These are phyloP conservation scores for Termitomyces sp. DNA, from an alignment of 768 basidiomycete genomes.

Conservation along the genomic window DNA sequence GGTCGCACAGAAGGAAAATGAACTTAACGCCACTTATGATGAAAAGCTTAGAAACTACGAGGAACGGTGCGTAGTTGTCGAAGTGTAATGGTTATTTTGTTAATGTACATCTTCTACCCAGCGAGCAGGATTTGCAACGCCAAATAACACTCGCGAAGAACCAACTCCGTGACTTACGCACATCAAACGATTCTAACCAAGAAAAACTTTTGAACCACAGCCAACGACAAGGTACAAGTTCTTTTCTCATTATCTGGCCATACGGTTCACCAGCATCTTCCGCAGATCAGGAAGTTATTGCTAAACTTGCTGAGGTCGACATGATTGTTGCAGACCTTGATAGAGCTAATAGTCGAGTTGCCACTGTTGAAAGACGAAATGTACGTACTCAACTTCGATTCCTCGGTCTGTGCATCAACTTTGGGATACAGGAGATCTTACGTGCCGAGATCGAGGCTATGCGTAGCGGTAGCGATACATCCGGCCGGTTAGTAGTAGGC, in stretches of 20 bases:
- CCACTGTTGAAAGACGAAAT: conserved; percentile 90
- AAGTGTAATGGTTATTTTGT: background rate
- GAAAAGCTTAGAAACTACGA: conserved; percentile 95
- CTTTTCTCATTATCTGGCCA: background rate
- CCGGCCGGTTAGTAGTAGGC: conserved; percentile 56
- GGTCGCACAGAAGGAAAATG: conserved; percentile 91
- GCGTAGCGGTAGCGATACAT: conserved; percentile 70
- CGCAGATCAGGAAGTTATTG: conserved; percentile 85
- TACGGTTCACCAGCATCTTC: background rate
- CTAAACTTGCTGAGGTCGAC: conserved; percentile 90
- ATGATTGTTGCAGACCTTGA: conserved; percentile 94
- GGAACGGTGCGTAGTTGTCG: conserved; percentile 62
- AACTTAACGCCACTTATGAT: conserved; percentile 94
- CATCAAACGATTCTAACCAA: conserved; percentile 89
- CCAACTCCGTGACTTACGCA: conserved; percentile 86
- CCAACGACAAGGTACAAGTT: conserved; percentile 75
- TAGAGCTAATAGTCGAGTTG: conserved; percentile 91
- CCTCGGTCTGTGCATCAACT: background rate
- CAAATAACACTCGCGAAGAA: conserved; percentile 85
- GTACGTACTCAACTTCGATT: conserved; percentile 35
- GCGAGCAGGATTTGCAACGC: conserved; percentile 91
- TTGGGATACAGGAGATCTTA: conserved; percentile 69
- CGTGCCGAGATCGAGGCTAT: conserved; percentile 93
- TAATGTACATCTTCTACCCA: conserved; percentile 22
- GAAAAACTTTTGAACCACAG: conserved; percentile 90